These are phyloP conservation scores for Harringtonia aguacate DNA, from an alignment of 2,329 filamentous ascomycete species.

Conservation along the genomic window DNA sequence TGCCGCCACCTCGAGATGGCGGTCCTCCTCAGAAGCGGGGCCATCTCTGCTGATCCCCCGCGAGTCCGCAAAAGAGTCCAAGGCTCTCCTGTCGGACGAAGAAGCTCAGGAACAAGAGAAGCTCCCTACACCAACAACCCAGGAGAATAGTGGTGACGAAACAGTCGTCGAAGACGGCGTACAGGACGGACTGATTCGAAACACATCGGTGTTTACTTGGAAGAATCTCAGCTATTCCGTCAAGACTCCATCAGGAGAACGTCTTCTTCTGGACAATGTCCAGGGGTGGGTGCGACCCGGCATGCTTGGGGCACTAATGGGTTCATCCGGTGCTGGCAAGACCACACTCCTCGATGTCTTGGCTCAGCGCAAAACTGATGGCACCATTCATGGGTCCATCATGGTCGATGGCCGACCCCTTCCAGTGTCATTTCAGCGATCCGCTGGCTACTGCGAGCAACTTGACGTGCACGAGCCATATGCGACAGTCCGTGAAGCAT, in stretches of 20 bases:
- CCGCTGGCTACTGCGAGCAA: constrained; percentile 72
- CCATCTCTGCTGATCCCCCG: constrained; percentile 10
- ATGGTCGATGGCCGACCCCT: constrained; percentile 62
- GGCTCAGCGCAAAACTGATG: constrained; percentile 68
- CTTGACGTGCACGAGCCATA: constrained; percentile 67
- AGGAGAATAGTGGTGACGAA: background rate
- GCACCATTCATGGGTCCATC: constrained; percentile 63
- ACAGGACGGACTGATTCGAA: constrained; percentile 36
- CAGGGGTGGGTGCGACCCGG: constrained; percentile 78
- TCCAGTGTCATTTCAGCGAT: constrained; percentile 66
- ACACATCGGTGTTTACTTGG: constrained; percentile 65
- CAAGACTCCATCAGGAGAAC: constrained; percentile 48
- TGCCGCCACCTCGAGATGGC: constrained; percentile 6
- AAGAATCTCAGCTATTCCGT: constrained; percentile 63
- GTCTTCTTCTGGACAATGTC: constrained; percentile 65
- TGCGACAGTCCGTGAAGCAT: constrained; percentile 64
- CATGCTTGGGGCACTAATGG: constrained; percentile 70
- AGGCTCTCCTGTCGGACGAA: background rate
- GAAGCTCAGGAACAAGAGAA: background rate
- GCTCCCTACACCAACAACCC: background rate
- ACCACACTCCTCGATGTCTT: constrained; percentile 77
- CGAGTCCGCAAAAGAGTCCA: constrained; percentile 5
- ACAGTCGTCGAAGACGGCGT: background rate
- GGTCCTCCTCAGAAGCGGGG: constrained; percentile 1
- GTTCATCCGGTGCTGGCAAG: constrained; percentile 72